Evolutionary conservation across 78 protist species (phyloP), one percentile per base, ranked within the genome.

Genomic region (Dictyostelium citrinum): DNA sequence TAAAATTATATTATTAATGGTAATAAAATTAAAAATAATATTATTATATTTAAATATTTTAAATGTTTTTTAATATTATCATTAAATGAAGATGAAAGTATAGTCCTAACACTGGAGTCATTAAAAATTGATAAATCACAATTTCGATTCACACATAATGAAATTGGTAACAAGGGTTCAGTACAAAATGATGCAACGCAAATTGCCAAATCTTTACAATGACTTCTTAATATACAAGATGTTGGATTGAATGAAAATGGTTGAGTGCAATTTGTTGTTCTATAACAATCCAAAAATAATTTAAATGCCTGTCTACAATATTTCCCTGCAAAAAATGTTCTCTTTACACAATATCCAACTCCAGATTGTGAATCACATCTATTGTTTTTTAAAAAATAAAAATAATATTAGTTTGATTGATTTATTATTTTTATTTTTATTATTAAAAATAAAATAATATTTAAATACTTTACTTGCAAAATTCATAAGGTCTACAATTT

Each of bases 341-440:
- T 20, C 24, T 49, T 58, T 41, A 70, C 31, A 51, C 88, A 82
- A 82, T 82, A 82, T 10, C 88, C 88, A 64, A 82, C 77, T 12
- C 79, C 75, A 16, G 61, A 39, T 27, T 37, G n/a, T 27, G 71
- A 9, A 64, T 82, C 88, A 82, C 88, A 82, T 82, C 64, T 55
- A 39, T 39, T 39, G 4, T 43, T 0, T 43, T 43, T 10, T 12
- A 14, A 14, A 49, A 49, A 49, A 20, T 5, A 20, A 55, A 55
- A 55, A 55, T 49, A 49, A 49, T 49, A 0, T 7, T 10, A 45
- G 6, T 45, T 7, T 12, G 16, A n/a, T 0, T 12, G 11, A 12
- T 8, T 45, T 45, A 10, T 45, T 45, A 9, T 12, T 45, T 45
- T 45, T 45, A 5, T 10, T 45, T 45, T 45, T 45, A 5, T 37